These are phyloP conservation scores for Fusarium sarcochroum DNA, from an alignment of 2,329 filamentous ascomycete species.

Conservation along the genomic window DNA sequence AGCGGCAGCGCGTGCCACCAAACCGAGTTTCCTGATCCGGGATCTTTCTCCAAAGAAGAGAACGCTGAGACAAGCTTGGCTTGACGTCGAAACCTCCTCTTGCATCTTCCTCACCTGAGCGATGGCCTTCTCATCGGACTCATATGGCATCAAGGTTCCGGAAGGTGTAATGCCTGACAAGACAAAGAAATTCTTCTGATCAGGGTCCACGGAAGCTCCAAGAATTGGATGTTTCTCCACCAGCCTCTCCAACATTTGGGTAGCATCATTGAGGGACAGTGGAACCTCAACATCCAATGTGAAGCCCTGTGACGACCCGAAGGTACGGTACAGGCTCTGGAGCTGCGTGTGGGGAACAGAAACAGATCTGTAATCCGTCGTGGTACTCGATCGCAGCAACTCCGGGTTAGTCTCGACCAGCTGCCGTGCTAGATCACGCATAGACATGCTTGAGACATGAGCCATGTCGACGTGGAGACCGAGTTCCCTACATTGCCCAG, in stretches of 20 bases:
- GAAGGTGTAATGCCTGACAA: slow-evolving; percentile 1
- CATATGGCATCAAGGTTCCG: slow-evolving; percentile 1
- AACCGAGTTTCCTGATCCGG: slow-evolving; percentile 1
- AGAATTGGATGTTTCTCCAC: not conserved
- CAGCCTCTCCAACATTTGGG: not conserved
- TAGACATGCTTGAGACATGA: slow-evolving; percentile 1
- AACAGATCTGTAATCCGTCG: not conserved
- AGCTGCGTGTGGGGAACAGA: not conserved
- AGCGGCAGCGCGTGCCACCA: slow-evolving; percentile 1
- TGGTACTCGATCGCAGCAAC: slow-evolving; percentile 1
- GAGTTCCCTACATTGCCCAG: slow-evolving; percentile 3
- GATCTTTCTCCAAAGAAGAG: slow-evolving; percentile 1
- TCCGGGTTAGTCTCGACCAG: slow-evolving; percentile 1
- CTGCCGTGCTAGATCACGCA: slow-evolving; percentile 1
- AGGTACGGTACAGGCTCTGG: not conserved
- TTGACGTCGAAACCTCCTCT: not conserved
- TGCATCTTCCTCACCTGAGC: not conserved
- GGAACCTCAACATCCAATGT: slow-evolving; percentile 3
- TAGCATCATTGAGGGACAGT: not conserved
- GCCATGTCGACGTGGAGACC: slow-evolving; percentile 1
- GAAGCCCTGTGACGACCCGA: not conserved
- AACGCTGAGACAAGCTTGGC: not conserved
- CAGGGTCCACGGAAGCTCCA: not conserved
- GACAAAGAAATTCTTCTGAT: not conserved
- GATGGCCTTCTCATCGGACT: not conserved